Evolutionary conservation across 257 asterid genomes (phyloP).

Genomic region (Nicotiana undulata): DNA sequence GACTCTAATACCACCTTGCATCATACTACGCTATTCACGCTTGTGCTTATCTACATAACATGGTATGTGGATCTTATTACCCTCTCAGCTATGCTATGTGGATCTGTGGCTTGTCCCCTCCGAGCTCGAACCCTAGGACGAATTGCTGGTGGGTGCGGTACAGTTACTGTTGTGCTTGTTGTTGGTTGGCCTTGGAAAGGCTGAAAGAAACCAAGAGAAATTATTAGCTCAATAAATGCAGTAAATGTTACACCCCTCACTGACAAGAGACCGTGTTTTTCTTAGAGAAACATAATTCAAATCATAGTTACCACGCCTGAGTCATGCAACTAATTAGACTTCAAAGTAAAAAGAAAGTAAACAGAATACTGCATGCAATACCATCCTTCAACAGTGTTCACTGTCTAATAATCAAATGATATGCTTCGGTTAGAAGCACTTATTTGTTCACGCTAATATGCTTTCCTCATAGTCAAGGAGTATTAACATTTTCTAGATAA

Average conservation of each 20-base stretch:
- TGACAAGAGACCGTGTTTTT: neutral
- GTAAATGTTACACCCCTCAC: neutral
- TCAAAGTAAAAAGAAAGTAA: neutral
- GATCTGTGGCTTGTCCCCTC: slow-evolving; percentile 93
- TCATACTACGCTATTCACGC: neutral
- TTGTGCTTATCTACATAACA: neutral
- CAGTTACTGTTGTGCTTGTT: slow-evolving; percentile 47
- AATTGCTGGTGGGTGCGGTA: slow-evolving; percentile 62
- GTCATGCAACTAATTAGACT: neutral
- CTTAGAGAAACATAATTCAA: neutral
- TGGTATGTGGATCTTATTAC: slow-evolving; percentile 24
- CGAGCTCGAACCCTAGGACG: slow-evolving; percentile 86
- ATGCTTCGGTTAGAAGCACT: neutral
- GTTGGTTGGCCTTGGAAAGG: slow-evolving; percentile 70
- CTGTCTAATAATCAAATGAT: neutral
- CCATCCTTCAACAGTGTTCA: neutral
- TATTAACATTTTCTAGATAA: neutral
- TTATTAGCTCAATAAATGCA: slow-evolving; percentile 1
- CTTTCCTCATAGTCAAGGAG: neutral
- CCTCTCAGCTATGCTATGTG: slow-evolving; percentile 90
- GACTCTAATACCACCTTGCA: neutral
- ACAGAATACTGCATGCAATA: neutral
- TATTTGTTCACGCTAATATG: neutral
- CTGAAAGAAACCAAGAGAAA: slow-evolving; percentile 23
- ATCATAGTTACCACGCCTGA: neutral